Base-by-base conservation (phyloP, 176 grass and related monocot species). In the Guadua angustifolia region DNA sequence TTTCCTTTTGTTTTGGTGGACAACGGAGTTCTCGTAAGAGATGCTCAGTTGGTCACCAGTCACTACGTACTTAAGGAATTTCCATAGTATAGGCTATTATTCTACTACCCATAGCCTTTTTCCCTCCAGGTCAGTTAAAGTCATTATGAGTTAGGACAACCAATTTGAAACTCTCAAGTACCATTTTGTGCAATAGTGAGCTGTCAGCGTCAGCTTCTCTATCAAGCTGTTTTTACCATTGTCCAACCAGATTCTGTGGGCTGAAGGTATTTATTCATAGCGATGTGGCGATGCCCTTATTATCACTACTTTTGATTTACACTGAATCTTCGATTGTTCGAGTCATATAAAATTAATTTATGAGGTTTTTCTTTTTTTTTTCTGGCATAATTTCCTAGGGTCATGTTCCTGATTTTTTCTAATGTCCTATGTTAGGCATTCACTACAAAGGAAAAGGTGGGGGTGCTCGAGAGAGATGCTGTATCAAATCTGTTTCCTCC, bases 401-500 rank as follows among this genome's bases (percentile, higher is more conserved):
- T 11, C 39, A 46, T 29, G 15, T 81, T 81, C 39, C 24, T 85
- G 65, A 65, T 72, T 49, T 86, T 16, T 89, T 72, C 78, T 56
- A 21, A 79, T 86, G 29, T 56, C 61, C 36, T 68, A 69, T 87
- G 33, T 67, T 82, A 98, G 95, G 93, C 95, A 22, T 98, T 98
- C 79, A 82, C 87, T 73, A 79, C 69, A 43, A 95, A 92, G 79
- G 83, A 98, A 82, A 79, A 73, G 73, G 93, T 95, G 36, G 88
- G 82, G 45, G 89, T 86, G 76, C 77, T 60, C 29, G 95, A 95
- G 83, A 92, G 93, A 87, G 93, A 92, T 74, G 84, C 77, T 57
- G 87, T 98, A 43, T 84, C 89, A 77, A 91, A 73, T 62, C 75
- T 98, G 64, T 98, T 98, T 89, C 91, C 93, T 74, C 91, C 87